Evolutionary conservation across 129 eudicot genomes (phyloP).

Genomic region (Chrysanthemum seticuspe): DNA sequence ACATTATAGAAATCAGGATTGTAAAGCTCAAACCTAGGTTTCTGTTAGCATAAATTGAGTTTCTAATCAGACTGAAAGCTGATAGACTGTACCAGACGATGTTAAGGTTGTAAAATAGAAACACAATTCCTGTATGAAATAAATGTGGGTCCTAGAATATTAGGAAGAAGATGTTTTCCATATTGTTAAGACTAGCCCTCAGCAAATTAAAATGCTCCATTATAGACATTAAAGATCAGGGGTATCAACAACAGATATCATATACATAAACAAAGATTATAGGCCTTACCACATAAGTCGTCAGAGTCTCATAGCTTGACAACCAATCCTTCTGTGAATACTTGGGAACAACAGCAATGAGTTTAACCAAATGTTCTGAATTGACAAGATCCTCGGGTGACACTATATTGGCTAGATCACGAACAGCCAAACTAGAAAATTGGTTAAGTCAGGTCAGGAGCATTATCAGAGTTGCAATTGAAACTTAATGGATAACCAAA

Average conservation of each 20-base stretch:
- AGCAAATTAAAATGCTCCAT: no score
- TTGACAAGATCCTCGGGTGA: slow-evolving; percentile 64
- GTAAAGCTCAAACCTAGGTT: no score
- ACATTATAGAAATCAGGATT: no score
- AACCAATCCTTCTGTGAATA: slow-evolving; percentile 92
- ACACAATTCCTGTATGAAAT: no score
- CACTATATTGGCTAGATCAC: slow-evolving; percentile 79
- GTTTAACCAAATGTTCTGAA: slow-evolving; percentile 74
- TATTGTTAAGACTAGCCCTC: no score
- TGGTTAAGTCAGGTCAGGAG: background rate
- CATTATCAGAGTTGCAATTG: background rate
- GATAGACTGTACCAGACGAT: no score
- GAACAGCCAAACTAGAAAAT: slow-evolving; percentile 71
- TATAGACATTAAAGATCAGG: no score
- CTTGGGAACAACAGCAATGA: slow-evolving; percentile 76
- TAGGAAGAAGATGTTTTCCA: no score
- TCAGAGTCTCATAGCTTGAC: slow-evolving; percentile 81
- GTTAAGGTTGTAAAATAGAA: no score
- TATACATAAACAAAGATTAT: background rate
- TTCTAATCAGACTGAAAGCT: no score
- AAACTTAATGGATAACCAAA: background rate
- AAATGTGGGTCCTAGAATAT: no score
- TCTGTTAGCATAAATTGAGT: no score
- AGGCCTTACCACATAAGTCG: slow-evolving; percentile 72
- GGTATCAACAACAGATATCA: background rate